Percentiles rank a stretch among this genome's conserved stretches.
These are phyloP conservation scores for Mortierella polycephala DNA, from an alignment of 371 early-diverging fungal genomes.

Conservation along the genomic window DNA sequence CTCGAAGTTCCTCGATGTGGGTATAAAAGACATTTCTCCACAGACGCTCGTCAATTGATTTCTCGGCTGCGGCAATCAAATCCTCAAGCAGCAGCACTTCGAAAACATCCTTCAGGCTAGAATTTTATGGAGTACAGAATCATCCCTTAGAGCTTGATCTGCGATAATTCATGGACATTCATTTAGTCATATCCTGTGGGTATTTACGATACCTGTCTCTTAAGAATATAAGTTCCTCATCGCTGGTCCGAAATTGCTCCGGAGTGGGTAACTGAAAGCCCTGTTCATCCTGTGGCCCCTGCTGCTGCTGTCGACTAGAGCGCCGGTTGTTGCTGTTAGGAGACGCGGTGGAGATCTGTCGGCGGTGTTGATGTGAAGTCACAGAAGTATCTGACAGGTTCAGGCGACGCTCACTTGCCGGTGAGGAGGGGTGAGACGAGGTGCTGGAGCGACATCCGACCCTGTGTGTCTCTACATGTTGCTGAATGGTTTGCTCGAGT, in stretches of 20 bases:
- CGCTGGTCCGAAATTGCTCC: slow-evolving; percentile 32
- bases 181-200: not conserved
- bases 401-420: slow-evolving; percentile 29
- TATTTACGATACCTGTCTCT: slow-evolving; percentile 33
- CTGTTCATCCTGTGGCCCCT: slow-evolving; percentile 21
- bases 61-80: slow-evolving; percentile 50
- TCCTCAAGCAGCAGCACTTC: slow-evolving; percentile 41
- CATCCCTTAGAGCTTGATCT: too few relatives aligned
- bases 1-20: slow-evolving; percentile 48
- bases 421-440: slow-evolving; percentile 33
- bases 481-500: slow-evolving; percentile 46
- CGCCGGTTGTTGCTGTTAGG: slow-evolving; percentile 20
- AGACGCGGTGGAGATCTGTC: slow-evolving; percentile 19
- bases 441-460: slow-evolving; percentile 42
- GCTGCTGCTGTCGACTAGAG: slow-evolving; percentile 28
- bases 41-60: slow-evolving; percentile 48
- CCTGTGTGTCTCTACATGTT: slow-evolving; percentile 49
- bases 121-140: not conserved
- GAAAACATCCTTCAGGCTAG: slow-evolving; percentile 47
- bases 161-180: too few relatives aligned
- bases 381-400: slow-evolving; percentile 25
- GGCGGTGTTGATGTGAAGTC: slow-evolving; percentile 10
- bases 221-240: slow-evolving; percentile 42
- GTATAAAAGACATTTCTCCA: slow-evolving; percentile 53
- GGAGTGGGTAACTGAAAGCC: slow-evolving; percentile 35